phyloP scores from a whole-genome alignment of 306 rosid genomes.

The Vachellia pachyceras region DNA sequence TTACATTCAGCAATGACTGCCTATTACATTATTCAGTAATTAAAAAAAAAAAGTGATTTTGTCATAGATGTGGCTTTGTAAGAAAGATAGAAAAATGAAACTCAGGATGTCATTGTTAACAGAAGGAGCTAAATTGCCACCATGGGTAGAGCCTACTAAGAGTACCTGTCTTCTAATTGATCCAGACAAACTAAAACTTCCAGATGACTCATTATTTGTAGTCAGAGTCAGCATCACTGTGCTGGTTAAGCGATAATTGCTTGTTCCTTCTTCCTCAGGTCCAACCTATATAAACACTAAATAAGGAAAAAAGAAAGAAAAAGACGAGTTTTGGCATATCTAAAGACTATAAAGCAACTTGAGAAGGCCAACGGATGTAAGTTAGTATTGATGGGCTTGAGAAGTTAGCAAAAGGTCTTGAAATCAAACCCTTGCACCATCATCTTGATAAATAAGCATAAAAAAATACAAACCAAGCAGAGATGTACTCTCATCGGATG shows the following conservation, averaged over 20 bases:
- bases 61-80: conserved; percentile 30
- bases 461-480: conserved; percentile 15
- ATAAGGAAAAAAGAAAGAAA: not conserved
- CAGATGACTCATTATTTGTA: conserved; percentile 78
- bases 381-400: not conserved
- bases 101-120: conserved; percentile 7
- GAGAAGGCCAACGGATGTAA: too few relatives aligned
- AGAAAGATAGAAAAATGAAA: conserved; percentile 9
- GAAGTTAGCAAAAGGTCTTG: not conserved
- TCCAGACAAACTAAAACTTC: conserved; percentile 90
- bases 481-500: too few relatives aligned
- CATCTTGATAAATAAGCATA: not conserved
- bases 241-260: conserved; percentile 83
- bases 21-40: not conserved
- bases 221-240: conserved; percentile 92
- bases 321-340: conserved; percentile 19
- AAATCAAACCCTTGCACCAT: not conserved
- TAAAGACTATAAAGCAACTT: not conserved
- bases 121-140: conserved; percentile 12
- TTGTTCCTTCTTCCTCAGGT: conserved; percentile 81
- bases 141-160: conserved; percentile 27
- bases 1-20: not conserved
- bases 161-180: conserved; percentile 90
- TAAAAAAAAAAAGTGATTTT: conserved; percentile 7
- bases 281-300: conserved; percentile 61